Conservation (phyloP, 306 rosid species). For the Citrullus mucosospermus region DNA sequence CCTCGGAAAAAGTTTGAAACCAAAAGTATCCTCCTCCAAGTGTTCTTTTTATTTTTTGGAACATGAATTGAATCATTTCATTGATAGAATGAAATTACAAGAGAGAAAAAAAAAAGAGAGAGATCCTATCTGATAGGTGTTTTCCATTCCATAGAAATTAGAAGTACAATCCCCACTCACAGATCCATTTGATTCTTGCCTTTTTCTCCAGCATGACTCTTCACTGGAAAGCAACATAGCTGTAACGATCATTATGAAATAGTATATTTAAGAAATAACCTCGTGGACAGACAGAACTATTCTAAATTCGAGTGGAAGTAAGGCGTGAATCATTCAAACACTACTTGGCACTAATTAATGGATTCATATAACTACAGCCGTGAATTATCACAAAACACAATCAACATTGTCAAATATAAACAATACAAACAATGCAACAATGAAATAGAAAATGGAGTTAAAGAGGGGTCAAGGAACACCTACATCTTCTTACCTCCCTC, state of each 20-base stretch:
- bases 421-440: not conserved
- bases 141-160: not conserved
- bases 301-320: not conserved
- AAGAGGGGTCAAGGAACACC: constrained; percentile 38
- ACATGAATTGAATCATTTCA: too few species aligned
- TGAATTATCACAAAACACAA: not conserved
- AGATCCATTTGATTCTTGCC: not conserved
- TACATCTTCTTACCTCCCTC: constrained; percentile 97
- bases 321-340: not conserved
- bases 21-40: not conserved
- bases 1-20: not conserved
- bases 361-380: not conserved
- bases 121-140: not conserved
- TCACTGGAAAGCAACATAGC: not conserved
- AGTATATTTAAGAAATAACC: not conserved
- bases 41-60: too few species aligned
- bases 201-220: not conserved
- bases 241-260: not conserved
- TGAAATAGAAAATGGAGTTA: not conserved
- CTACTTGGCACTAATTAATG: not conserved
- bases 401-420: not conserved
- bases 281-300: not conserved
- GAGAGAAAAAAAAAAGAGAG: too few species aligned
- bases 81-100: too few species aligned
- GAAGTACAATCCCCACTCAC: not conserved